Base-by-base conservation (phyloP, 345 rosid species). In the Eucalyptus sideroxylon region DNA sequence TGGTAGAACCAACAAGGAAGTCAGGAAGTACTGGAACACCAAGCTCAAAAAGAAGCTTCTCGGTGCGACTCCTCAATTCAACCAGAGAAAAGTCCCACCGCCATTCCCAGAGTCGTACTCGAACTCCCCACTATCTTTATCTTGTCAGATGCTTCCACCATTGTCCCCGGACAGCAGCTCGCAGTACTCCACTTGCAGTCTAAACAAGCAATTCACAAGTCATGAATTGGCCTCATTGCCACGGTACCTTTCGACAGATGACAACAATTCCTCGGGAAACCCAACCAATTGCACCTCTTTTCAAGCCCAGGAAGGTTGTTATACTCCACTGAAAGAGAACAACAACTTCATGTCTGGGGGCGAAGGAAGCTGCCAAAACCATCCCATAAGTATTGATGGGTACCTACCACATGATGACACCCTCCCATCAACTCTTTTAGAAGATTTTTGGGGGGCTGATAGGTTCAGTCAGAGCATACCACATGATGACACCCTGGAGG, bases 11-110 rank as follows among this genome's bases (percentile, higher is more conserved):
- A 99, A 97, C 86, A 96, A 97, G 87, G 99, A 97, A 91, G 95
- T 97, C 72, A 97, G 96, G 91, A 97, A 97, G 92, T 94, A 96
- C 91, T 97, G 96, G 99, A 97, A 96, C 94, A 96, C 98, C 49
- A 97, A 96, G 94, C 98, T 97, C 62, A 97, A 95, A 96, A 96
- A 96, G 93, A 97, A 95, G 91, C 94, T 96, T 88, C 90, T 77
- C 31, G 42, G 42, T 34, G 12, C 91, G 90, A 87, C 87, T 85
- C 92, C 95, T 89, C 93, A 92, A 15, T 47, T 91, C 60, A 93
- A 93, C 87, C 72, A 17, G 81, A 69, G 24, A 31, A 69, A 19
- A 34, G 8, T 23, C 24, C 81, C 81, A 40, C 16, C 83, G 50
- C 27, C 62, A 44, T 80, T 50, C 81, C 30, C 60, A 86, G 62